These are phyloP conservation scores for Pichia sp. DNA, from an alignment of 1,139 yeast species.

Conservation along the genomic window DNA sequence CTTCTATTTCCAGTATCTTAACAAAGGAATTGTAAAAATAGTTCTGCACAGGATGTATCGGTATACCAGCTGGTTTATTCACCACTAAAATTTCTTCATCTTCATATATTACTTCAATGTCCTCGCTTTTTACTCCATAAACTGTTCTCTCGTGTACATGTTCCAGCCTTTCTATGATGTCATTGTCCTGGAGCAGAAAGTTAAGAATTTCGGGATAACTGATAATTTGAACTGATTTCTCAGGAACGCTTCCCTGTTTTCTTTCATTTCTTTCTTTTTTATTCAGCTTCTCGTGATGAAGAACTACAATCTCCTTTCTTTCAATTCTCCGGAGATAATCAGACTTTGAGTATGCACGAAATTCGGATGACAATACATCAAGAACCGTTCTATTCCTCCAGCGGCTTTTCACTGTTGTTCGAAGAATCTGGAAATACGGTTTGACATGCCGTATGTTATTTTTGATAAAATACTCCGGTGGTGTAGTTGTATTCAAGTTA, in stretches of 20 bases:
- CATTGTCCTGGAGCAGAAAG: slow-evolving; percentile 38
- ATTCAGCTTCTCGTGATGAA: slow-evolving; percentile 7
- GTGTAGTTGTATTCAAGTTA: not conserved
- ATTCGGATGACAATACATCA: slow-evolving; percentile 39
- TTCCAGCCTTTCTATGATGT: slow-evolving; percentile 37
- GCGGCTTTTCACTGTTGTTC: slow-evolving; percentile 40
- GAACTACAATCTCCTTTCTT: slow-evolving; percentile 15
- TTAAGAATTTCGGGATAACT: slow-evolving; percentile 11
- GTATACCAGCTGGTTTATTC: slow-evolving; percentile 69
- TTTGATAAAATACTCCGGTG: slow-evolving; percentile 27
- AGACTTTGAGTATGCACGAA: slow-evolving; percentile 24
- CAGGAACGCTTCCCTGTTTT: slow-evolving; percentile 3
- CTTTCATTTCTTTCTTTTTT: slow-evolving; percentile 14
- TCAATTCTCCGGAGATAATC: slow-evolving; percentile 21
- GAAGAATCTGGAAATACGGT: slow-evolving; percentile 38
- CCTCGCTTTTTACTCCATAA: slow-evolving; percentile 13
- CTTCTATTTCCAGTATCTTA: slow-evolving; percentile 45
- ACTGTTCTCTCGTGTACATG: slow-evolving; percentile 61
- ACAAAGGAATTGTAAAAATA: slow-evolving; percentile 55
- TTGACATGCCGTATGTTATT: slow-evolving; percentile 39
- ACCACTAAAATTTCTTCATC: slow-evolving; percentile 49
- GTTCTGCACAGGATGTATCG: slow-evolving; percentile 73
- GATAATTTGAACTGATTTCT: slow-evolving; percentile 1
- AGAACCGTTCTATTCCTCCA: slow-evolving; percentile 41
- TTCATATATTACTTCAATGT: slow-evolving; percentile 39